A percentile compares a stretch with the other conserved stretches of the same genome.
phyloP scores from a whole-genome alignment of 2,329 filamentous ascomycete species.

The Pezicula carpinea region DNA sequence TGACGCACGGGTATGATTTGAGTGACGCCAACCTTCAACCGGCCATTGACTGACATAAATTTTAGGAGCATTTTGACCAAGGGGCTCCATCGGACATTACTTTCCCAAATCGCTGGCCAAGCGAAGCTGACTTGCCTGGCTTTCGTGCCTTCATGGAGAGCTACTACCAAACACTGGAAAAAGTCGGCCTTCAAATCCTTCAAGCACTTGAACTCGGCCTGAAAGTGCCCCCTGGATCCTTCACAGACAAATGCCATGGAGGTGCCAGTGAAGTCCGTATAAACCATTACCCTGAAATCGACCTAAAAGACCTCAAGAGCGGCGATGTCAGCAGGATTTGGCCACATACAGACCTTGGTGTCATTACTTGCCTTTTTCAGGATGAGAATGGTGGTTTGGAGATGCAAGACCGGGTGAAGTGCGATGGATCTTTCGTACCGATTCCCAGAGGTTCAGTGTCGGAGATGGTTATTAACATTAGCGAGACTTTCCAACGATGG shows the following conservation, averaged over 20 bases:
- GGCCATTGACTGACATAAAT: background rate
- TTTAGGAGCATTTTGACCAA: constrained; percentile 12
- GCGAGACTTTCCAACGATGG: constrained; percentile 31
- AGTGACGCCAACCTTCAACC: background rate
- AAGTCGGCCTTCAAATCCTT: constrained; percentile 3
- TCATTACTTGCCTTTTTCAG: constrained; percentile 41
- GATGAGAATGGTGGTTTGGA: constrained; percentile 40
- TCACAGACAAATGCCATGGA: constrained; percentile 2
- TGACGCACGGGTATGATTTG: background rate
- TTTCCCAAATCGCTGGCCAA: constrained; percentile 40
- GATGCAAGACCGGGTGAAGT: constrained; percentile 34
- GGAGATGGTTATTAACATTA: constrained; percentile 39
- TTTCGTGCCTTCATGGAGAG: constrained; percentile 40
- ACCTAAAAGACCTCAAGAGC: constrained; percentile 23
- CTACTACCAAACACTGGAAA: constrained; percentile 32
- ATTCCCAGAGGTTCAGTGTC: constrained; percentile 15
- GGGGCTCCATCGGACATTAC: constrained; percentile 2
- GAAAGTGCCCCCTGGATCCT: background rate
- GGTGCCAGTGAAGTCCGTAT: constrained; percentile 29
- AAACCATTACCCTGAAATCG: constrained; percentile 35
- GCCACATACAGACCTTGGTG: constrained; percentile 37
- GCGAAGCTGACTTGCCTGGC: constrained; percentile 35
- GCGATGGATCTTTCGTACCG: constrained; percentile 33
- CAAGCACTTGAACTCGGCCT: constrained; percentile 5
- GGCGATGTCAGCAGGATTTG: constrained; percentile 8